Evolutionary conservation across 2,329 filamentous ascomycete genomes (phyloP).

Genomic region (Westerdykella sp.): DNA sequence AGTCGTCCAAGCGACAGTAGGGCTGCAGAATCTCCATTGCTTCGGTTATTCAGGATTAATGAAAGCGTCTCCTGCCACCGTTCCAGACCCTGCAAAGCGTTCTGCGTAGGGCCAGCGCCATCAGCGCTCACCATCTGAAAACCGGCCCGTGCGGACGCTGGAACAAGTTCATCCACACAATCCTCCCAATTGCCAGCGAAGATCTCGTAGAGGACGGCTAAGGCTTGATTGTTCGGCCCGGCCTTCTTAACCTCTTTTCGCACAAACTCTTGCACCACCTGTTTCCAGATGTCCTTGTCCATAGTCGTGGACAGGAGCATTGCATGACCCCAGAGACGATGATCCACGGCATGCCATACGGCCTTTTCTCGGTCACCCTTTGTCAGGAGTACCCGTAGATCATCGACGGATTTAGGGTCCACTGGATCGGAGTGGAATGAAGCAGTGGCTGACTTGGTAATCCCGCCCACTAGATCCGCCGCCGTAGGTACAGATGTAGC

Average conservation of each 20-base stretch:
- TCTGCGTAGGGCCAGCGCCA: constrained; percentile 55
- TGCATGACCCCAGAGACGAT: constrained; percentile 91
- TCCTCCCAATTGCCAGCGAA: constrained; percentile 92
- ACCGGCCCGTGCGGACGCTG: constrained; percentile 83
- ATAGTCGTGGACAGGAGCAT: constrained; percentile 82
- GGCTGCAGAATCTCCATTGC: constrained; percentile 68
- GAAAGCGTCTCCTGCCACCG: constrained; percentile 90
- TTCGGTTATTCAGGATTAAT: constrained; percentile 83
- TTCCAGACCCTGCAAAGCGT: constrained; percentile 77
- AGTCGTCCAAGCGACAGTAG: constrained; percentile 75
- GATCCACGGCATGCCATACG: constrained; percentile 88
- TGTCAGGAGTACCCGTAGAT: constrained; percentile 67
- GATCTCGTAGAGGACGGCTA: constrained; percentile 88
- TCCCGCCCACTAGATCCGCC: constrained; percentile 33
- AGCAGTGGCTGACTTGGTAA: constrained; percentile 25
- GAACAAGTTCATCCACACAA: constrained; percentile 91
- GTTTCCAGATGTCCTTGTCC: constrained; percentile 71
- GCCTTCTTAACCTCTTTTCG: constrained; percentile 85
- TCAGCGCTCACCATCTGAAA: constrained; percentile 77
- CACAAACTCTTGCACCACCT: constrained; percentile 91
- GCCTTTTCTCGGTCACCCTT: constrained; percentile 83
- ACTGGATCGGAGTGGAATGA: constrained; percentile 54
- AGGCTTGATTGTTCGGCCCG: constrained; percentile 72
- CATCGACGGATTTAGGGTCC: constrained; percentile 63
- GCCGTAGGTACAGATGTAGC: constrained; percentile 26